Percentiles rank a stretch among this genome's conserved stretches.
Conservation (phyloP, 768 basidiomycete species). For the Suillus subaureus region DNA sequence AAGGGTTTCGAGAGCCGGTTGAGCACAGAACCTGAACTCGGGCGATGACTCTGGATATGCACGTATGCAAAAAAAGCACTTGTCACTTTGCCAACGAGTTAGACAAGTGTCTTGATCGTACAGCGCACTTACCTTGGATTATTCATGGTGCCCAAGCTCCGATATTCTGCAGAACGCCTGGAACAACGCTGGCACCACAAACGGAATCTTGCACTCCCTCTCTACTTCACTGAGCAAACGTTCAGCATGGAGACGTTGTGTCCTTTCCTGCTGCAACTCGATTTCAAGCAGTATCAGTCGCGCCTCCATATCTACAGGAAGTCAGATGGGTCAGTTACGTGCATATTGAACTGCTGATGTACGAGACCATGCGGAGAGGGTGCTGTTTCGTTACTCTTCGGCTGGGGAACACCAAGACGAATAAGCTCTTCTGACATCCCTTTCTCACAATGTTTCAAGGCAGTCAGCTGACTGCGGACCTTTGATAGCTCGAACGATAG, state of each 20-base stretch:
- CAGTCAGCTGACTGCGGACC: constrained; percentile 25
- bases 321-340: neutral
- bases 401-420: constrained; percentile 14
- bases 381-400: neutral
- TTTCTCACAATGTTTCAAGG: constrained; percentile 27
- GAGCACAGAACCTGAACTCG: neutral
- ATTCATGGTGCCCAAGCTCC: constrained; percentile 27
- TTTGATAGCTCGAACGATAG: constrained; percentile 32
- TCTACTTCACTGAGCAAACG: constrained; percentile 47
- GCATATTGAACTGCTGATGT: neutral
- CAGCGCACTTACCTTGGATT: neutral
- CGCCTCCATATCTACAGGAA: constrained; percentile 25
- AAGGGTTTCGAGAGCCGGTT: neutral
- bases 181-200: constrained; percentile 59
- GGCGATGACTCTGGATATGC: neutral
- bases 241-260: constrained; percentile 45
- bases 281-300: constrained; percentile 33
- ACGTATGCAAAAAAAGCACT: neutral
- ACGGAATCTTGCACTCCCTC: constrained; percentile 53
- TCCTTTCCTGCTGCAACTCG: constrained; percentile 41
- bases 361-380: constrained; percentile 1
- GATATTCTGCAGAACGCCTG: constrained; percentile 56
- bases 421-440: constrained; percentile 25
- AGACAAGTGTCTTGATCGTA: neutral
- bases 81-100: neutral